Base-by-base conservation (phyloP, 1,284 basidiomycete genomes). In the Austropuccinia psidii region DNA sequence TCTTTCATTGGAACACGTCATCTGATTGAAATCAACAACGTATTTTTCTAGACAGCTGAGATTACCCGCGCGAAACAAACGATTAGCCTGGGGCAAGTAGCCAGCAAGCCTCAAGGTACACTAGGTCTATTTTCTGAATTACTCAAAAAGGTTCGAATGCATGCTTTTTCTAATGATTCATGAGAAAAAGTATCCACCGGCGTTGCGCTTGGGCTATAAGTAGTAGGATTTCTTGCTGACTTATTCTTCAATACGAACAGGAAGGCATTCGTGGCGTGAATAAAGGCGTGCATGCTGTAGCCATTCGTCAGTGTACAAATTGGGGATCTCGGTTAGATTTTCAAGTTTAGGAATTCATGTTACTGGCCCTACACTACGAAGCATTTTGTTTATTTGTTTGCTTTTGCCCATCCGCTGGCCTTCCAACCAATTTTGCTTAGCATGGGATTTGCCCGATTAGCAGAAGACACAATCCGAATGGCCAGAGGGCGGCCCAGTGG, bases 261-360 rank as follows among this genome's bases (percentile, higher is more conserved):
- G 69, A 73, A n/a, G 69, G 69, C 6, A 73, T 73, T 24, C 57
- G 49, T 39, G 69, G 69, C 31, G 54, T 73, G 27, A 73, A 73
- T 31, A 73, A 73, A 64, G 69, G 69, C 8, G 69, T 73, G 7
- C 69, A 73, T 43, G 69, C 69, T 13, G 69, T 73, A 19, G 69
- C 69, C 33, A 29, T 73, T 19, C 57, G 69, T 27, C 69, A 73
- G 62, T 73, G 69, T 45, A 73, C 69, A 64, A 73, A 73, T 50
- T 73, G 69, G 69, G 69, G 69, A 29, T 73, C 69, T 43, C 57
- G 69, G 69, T 64, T 19, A 11, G 54, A 19, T 2, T 55, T 4
- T 4, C 7, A n/a, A n/a, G n/a, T n/a, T n/a, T n/a, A n/a, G n/a
- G n/a, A n/a, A n/a, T n/a, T n/a, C n/a, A n/a, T n/a, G n/a, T n/a